These are phyloP conservation scores for Syzygium aqueum DNA, from an alignment of 345 rosid species.

Conservation along the genomic window DNA sequence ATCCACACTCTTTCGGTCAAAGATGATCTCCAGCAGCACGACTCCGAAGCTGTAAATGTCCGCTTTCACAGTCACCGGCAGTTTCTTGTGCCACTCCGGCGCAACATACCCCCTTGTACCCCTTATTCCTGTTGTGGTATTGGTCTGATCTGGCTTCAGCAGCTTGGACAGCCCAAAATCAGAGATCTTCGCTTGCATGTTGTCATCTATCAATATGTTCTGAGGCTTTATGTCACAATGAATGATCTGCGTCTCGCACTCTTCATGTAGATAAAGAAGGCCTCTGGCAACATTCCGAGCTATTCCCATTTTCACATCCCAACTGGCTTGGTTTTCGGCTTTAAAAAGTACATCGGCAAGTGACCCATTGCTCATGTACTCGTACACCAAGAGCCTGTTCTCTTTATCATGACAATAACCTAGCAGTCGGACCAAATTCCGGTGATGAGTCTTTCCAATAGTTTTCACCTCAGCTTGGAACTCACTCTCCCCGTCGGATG, in stretches of 20 bases:
- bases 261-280: no score
- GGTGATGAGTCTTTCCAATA: no score
- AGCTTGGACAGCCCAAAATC: conserved; percentile 23
- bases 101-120: conserved; percentile 27
- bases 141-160: conserved; percentile 18
- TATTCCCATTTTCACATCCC: no score
- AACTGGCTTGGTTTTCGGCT: no score
- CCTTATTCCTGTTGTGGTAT: conserved; percentile 5
- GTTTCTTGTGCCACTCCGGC: conserved; percentile 14
- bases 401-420: no score
- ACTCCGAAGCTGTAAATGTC: conserved; percentile 20
- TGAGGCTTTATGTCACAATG: conserved; percentile 21
- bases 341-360: no score
- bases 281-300: no score
- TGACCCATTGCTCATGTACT: no score
- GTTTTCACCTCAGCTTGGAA: not conserved
- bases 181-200: conserved; percentile 5
- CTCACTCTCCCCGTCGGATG: conserved; percentile 7
- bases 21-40: conserved; percentile 17
- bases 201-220: conserved; percentile 12
- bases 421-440: no score
- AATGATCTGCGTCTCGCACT: conserved; percentile 7
- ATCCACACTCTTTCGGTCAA: conserved; percentile 3
- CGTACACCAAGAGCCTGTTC: no score
- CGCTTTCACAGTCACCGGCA: conserved; percentile 1